Conservation (phyloP, 441 rosid genomes). For the Aquilaria agallochum region DNA sequence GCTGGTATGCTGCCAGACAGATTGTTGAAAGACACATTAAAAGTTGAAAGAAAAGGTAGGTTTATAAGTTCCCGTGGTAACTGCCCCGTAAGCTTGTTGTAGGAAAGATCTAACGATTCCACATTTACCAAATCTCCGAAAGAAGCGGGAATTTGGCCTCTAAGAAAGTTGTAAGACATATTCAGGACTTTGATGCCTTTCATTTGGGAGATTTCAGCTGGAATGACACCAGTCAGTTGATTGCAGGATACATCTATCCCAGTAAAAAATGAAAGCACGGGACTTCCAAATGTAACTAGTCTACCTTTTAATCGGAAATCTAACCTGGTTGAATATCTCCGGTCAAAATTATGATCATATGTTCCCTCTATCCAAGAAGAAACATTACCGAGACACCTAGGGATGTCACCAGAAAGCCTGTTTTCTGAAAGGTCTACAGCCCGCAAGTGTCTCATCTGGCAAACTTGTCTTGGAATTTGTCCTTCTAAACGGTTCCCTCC, state of each 20-base stretch:
- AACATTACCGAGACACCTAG: slow-evolving; percentile 12
- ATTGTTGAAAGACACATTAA: slow-evolving; percentile 14
- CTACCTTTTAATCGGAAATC: background rate
- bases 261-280: fast-evolving
- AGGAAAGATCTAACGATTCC: slow-evolving; percentile 10
- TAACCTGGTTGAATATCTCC: too few relatives aligned
- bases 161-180: slow-evolving; percentile 7
- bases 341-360: background rate
- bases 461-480: background rate
- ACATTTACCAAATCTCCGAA: background rate
- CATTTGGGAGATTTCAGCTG: background rate
- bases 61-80: background rate
- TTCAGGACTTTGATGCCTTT: background rate
- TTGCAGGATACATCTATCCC: slow-evolving; percentile 8
- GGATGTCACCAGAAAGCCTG: slow-evolving; percentile 10
- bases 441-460: slow-evolving; percentile 3
- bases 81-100: slow-evolving; percentile 4
- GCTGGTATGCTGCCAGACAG: slow-evolving; percentile 11
- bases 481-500: slow-evolving; percentile 11
- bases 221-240: slow-evolving; percentile 2
- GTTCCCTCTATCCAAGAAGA: background rate
- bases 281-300: fast-evolving
- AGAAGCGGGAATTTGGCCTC: slow-evolving; percentile 1
- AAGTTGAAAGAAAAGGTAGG: fast-evolving
- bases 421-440: slow-evolving; percentile 13